Conservation (phyloP, 164 flowering plant genomes). For the Sextonia rubra region DNA sequence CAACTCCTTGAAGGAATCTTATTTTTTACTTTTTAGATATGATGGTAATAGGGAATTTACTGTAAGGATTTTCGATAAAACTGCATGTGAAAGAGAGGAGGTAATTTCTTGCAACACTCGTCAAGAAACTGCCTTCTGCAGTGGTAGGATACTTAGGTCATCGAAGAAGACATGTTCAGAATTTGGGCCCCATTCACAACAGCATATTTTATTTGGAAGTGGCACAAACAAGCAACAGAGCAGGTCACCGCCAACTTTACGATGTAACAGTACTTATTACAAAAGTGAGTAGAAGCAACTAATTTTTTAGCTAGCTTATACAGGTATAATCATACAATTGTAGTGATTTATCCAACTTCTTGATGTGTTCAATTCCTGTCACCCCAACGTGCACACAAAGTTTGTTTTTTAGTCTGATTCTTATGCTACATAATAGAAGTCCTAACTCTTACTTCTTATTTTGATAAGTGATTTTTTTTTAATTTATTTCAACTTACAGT, state of each 20-base stretch:
- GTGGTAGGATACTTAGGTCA: neutral
- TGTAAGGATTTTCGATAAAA: conserved; percentile 16
- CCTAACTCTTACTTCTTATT: too few species aligned
- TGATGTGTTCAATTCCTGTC: too few species aligned
- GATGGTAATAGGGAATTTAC: conserved; percentile 19
- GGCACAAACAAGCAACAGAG: neutral
- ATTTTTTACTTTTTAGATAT: conserved; percentile 21
- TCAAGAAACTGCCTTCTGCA: neutral
- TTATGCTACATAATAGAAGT: too few species aligned
- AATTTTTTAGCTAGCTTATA: neutral
- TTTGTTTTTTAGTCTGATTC: too few species aligned
- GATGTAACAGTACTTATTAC: neutral
- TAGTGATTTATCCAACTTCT: too few species aligned
- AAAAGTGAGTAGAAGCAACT: neutral
- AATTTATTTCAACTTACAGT: too few species aligned
- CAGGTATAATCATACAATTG: neutral
- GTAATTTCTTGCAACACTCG: neutral
- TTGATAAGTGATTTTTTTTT: too few species aligned
- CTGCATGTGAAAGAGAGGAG: conserved; percentile 16
- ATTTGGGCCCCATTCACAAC: neutral
- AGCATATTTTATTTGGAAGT: neutral
- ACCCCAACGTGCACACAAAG: too few species aligned
- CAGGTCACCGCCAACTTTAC: neutral
- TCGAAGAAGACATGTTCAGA: neutral
- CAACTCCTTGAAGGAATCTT: conserved; percentile 13